Evolutionary conservation across 176 grass and related monocot species (phyloP).

Genomic region (Elymus sibiricus): DNA sequence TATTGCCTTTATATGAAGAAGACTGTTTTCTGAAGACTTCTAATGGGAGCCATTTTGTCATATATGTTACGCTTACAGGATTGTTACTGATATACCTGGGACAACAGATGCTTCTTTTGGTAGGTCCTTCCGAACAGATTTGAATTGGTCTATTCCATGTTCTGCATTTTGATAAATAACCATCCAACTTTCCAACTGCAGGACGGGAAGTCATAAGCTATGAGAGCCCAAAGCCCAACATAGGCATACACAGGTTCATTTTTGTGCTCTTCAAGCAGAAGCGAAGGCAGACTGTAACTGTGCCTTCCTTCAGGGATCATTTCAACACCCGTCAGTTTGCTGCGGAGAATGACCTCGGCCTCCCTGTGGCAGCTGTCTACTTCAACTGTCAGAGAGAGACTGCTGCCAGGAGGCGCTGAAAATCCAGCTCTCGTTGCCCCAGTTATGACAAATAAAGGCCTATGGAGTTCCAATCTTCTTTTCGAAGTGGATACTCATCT

Average conservation of each 20-base stretch:
- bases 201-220: conserved; percentile 70
- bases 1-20: neutral
- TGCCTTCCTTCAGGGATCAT: conserved; percentile 48
- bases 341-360: conserved; percentile 66
- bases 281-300: conserved; percentile 35
- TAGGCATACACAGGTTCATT: conserved; percentile 94
- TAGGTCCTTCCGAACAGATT: conserved; percentile 31
- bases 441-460: conserved; percentile 20
- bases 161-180: conserved; percentile 17
- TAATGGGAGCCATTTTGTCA: neutral
- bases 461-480: neutral
- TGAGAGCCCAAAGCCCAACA: conserved; percentile 77
- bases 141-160: neutral
- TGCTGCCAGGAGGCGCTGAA: conserved; percentile 72
- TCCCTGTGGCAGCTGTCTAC: conserved; percentile 87
- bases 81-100: conserved; percentile 93
- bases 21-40: neutral
- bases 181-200: conserved; percentile 18
- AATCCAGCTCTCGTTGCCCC: neutral
- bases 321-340: conserved; percentile 86
- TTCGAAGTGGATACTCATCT: neutral
- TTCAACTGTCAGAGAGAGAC: conserved; percentile 92
- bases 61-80: conserved; percentile 47
- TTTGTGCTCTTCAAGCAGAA: conserved; percentile 96
- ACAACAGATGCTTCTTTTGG: conserved; percentile 88